Conservation (phyloP, 2,329 filamentous ascomycete genomes). For the Ustilaginoidea virens region DNA sequence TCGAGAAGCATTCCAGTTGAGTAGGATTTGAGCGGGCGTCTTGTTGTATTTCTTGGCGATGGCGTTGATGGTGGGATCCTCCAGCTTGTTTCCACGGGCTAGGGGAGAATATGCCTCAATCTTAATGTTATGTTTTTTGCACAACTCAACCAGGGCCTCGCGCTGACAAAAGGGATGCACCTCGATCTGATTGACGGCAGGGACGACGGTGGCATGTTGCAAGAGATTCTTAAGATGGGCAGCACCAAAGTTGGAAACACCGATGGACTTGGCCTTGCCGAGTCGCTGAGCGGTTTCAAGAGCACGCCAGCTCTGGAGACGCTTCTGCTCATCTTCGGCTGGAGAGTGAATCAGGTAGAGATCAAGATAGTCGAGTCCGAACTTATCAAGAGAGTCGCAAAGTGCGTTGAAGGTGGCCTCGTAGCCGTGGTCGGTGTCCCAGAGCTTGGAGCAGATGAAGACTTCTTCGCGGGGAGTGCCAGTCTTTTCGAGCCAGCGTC, state of each 20-base stretch:
- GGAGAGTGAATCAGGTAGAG: conserved; percentile 50
- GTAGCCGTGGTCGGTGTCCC: conserved; percentile 34
- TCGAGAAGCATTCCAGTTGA: conserved; percentile 67
- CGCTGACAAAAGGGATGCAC: conserved; percentile 61
- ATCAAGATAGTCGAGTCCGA: conserved; percentile 57
- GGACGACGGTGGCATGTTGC: conserved; percentile 39
- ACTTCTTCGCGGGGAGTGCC: conserved; percentile 50
- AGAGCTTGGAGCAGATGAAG: conserved; percentile 53
- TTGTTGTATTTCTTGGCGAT: conserved; percentile 55
- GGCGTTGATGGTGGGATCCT: conserved; percentile 42
- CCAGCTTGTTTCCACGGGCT: conserved; percentile 23
- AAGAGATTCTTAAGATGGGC: conserved; percentile 42
- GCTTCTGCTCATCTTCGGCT: conserved; percentile 51
- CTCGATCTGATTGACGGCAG: conserved; percentile 67
- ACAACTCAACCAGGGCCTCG: conserved; percentile 38
- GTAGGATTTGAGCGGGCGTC: conserved; percentile 57
- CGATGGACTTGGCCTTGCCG: conserved; percentile 53
- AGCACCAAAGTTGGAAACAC: conserved; percentile 67
- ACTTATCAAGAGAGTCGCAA: conserved; percentile 49
- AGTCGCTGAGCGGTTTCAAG: conserved; percentile 48
- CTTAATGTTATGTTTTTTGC: conserved; percentile 38
- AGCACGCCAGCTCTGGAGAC: conserved; percentile 61
- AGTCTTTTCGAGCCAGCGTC: conserved; percentile 48
- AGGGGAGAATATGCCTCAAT: conserved; percentile 41
- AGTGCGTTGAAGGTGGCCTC: conserved; percentile 39